phyloP scores from a whole-genome alignment of 228 moss, liverwort and hornwort genomes.

The Sphagnum fallax region DNA sequence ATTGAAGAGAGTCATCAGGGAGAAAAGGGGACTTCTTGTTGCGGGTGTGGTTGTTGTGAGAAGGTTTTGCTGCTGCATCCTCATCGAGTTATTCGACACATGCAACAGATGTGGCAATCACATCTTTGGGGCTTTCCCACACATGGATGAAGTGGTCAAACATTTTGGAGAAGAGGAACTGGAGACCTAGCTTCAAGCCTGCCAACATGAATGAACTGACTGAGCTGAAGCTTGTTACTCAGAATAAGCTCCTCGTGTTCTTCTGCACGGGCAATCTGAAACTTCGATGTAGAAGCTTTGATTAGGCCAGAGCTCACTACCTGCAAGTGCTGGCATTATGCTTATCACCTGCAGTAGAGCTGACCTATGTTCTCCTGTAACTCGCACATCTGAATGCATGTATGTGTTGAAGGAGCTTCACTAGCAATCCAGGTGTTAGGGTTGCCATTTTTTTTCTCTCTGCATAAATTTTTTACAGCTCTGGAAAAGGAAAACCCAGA shows the following conservation, averaged over 20 bases:
- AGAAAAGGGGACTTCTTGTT: conserved; percentile 16
- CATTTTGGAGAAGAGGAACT: conserved; percentile 62
- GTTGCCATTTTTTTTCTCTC: conserved; percentile 49
- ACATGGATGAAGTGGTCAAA: conserved; percentile 79
- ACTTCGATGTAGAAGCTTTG: conserved; percentile 92
- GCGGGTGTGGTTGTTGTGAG: conserved; percentile 12
- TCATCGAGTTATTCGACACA: conserved; percentile 13
- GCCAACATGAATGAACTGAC: conserved; percentile 86
- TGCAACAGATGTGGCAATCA: conserved; percentile 58
- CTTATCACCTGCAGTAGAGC: conserved; percentile 87
- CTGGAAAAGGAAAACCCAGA: neutral
- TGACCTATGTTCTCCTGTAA: conserved; percentile 81
- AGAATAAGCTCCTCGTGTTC: conserved; percentile 88
- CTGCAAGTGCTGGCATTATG: conserved; percentile 82
- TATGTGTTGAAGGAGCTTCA: conserved; percentile 83
- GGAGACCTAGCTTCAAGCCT: conserved; percentile 78
- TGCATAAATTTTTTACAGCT: neutral
- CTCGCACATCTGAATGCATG: conserved; percentile 86
- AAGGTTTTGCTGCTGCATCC: conserved; percentile 25
- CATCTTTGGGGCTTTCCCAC: conserved; percentile 76
- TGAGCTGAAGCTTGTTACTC: conserved; percentile 87
- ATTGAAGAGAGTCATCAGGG: conserved; percentile 12
- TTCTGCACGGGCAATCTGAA: conserved; percentile 80
- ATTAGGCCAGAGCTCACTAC: conserved; percentile 82
- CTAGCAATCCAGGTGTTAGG: conserved; percentile 75